Percentiles rank a stretch among this genome's conserved stretches.
Conservation (phyloP, 1,139 yeast species). For the Geotrichum bryndzae region DNA sequence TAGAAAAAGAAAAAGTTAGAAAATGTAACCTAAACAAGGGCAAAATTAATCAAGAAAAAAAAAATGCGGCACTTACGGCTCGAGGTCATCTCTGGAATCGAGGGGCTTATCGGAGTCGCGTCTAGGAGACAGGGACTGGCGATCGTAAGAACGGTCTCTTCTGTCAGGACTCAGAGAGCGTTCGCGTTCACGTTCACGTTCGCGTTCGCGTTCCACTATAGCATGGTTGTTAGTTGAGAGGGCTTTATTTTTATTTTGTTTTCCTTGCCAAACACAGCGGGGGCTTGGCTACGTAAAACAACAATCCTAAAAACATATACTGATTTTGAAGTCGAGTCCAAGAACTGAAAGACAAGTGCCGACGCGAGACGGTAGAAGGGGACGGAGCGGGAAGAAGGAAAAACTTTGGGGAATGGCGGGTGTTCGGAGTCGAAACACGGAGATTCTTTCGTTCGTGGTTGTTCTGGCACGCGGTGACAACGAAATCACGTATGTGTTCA, state of each 20-base stretch:
- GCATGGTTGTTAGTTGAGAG: not conserved
- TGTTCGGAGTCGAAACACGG: not conserved
- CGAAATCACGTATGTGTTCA: not conserved
- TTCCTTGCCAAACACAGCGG: not conserved
- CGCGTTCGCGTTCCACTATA: not conserved
- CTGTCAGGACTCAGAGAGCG: slow-evolving; percentile 22
- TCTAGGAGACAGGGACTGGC: slow-evolving; percentile 27
- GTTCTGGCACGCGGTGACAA: not conserved
- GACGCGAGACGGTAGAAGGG: not conserved
- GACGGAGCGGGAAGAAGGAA: not conserved
- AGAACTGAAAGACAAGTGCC: not conserved
- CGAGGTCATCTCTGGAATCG: slow-evolving; percentile 8
- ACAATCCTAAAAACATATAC: not conserved
- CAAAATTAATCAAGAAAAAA: not conserved
- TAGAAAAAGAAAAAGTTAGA: not conserved
- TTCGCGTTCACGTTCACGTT: not conserved
- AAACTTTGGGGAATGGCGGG: not conserved
- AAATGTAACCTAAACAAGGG: not conserved
- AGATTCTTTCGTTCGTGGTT: not conserved
- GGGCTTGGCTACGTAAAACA: not conserved
- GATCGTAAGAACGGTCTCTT: slow-evolving; percentile 22
- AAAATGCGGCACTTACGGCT: slow-evolving; percentile 3
- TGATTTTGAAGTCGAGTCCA: not conserved
- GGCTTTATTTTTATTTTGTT: not conserved
- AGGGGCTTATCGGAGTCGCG: slow-evolving; percentile 18